These are phyloP conservation scores for Bacterosira constricta DNA, from an alignment of 108 stramenopile species.

Conservation along the genomic window DNA sequence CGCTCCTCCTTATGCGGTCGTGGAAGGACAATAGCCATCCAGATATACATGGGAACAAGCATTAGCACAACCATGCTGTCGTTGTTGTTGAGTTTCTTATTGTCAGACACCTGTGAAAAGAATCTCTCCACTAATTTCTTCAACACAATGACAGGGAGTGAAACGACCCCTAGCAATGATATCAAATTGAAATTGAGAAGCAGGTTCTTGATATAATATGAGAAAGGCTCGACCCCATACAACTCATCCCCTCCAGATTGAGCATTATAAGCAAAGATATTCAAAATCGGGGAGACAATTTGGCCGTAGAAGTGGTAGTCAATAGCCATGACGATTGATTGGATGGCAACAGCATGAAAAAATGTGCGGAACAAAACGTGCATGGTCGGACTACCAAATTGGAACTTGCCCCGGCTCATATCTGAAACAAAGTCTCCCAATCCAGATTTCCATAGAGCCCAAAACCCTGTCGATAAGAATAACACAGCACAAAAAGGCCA, in stretches of 20 bases:
- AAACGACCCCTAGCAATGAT: constrained; percentile 53
- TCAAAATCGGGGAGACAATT: constrained; percentile 64
- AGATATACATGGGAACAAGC: constrained; percentile 70
- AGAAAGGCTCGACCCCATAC: constrained; percentile 94
- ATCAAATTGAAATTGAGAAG: constrained; percentile 89
- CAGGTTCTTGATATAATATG: constrained; percentile 94
- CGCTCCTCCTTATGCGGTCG: constrained; percentile 98
- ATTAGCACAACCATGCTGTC: constrained; percentile 31
- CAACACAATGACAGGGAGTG: constrained; percentile 30
- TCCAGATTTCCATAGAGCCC: constrained; percentile 56
- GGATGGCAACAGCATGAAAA: constrained; percentile 48
- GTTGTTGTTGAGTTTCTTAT: background rate
- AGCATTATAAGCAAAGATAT: constrained; percentile 85
- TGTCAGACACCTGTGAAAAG: background rate
- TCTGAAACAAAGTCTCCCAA: background rate
- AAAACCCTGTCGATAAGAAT: constrained; percentile 88
- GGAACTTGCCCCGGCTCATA: background rate
- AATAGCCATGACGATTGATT: constrained; percentile 59
- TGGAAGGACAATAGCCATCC: constrained; percentile 81
- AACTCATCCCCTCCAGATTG: constrained; percentile 89
- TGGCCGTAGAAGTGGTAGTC: constrained; percentile 68
- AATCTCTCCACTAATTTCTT: background rate
- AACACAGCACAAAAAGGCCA: constrained; percentile 98
- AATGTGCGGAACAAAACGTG: constrained; percentile 29
- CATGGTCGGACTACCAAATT: background rate